Percentiles rank a stretch among this genome's conserved stretches.
Conservation (phyloP, 2,329 filamentous ascomycete genomes). For the Alternaria hordeiaustralica region DNA sequence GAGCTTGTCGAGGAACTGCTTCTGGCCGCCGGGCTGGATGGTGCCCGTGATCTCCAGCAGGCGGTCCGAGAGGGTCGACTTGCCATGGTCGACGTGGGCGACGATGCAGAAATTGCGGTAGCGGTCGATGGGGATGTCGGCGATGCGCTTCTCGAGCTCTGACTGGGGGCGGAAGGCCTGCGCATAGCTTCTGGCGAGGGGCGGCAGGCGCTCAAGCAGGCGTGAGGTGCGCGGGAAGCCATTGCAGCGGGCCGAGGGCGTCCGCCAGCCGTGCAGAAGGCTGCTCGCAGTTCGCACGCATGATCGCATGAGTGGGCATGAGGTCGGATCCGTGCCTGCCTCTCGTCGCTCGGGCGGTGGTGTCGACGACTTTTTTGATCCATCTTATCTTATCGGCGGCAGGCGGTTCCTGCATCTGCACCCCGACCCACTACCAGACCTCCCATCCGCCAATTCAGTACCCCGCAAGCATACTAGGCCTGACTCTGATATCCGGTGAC, state of each 20-base stretch:
- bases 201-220: constrained; percentile 39
- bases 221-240: constrained; percentile 12
- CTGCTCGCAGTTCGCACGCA: constrained; percentile 55
- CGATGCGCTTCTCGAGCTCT: constrained; percentile 70
- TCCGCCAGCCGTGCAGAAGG: constrained; percentile 48
- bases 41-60: constrained; percentile 93
- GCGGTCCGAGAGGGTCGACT: constrained; percentile 92
- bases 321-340: constrained; percentile 17
- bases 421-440: constrained; percentile 21
- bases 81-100: constrained; percentile 98
- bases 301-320: constrained; percentile 57
- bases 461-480: constrained; percentile 4
- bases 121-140: constrained; percentile 76
- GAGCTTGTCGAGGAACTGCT: constrained; percentile 95
- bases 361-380: constrained; percentile 11
- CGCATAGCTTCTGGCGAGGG: constrained; percentile 41
- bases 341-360: constrained; percentile 6
- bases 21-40: constrained; percentile 82
- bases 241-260: constrained; percentile 32
- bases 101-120: constrained; percentile 98
- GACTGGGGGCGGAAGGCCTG: constrained; percentile 50
- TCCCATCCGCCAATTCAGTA: background rate
- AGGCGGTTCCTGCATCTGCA: constrained; percentile 14
- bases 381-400: constrained; percentile 33
- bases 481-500: background rate